Base-by-base conservation (phyloP, 139 green algal species). In the Chara braunii region DNA sequence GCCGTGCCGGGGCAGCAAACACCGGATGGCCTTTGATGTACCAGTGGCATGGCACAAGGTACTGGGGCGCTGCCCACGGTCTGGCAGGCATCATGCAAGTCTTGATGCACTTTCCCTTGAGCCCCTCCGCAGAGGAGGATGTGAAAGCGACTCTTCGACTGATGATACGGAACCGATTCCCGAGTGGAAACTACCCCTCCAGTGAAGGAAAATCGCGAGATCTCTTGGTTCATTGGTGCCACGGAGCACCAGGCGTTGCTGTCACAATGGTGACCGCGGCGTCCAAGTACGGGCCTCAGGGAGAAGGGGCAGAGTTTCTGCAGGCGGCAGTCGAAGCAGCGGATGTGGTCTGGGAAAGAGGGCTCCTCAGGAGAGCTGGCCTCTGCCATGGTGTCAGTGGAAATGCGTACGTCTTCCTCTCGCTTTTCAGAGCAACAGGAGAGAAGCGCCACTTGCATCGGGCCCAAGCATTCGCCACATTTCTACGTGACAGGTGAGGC, bases 51-150 rank as follows among this genome's bases (percentile, higher is more conserved):
- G 64, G 53, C 9, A 84, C 70, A n/a, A 43, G 44, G 5, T 88
- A 88, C 68, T 51, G 84, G 0, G 83, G 83, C n/a, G 65, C 76
- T 1, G 76, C 75, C 7, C 83, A 88, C 57, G 83, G 82, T 26
- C 31, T 85, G 9, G 52, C 43, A 8, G 83, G 83, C 43, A 82
- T 89, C 23, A 12, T 87, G 28, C 70, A 84, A 18, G 36, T 70
- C 51, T 68, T 89, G 33, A 64, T 87, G 51, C 68, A 77, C 40
- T 77, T 75, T 22, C 50, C 37, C 31, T n/a, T 60, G 42, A 24
- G 9, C 1, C 24, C n/a, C 5, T 1, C 29, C 4, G 33, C 43
- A n/a, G 8, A 11, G 30, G 23, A 14, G 8, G 34, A 60, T 33
- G 28, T 70, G 24, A 8, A 7, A 3, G 51, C 24, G 6, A 45